Evolutionary conservation across 345 rosid genomes (phyloP).

Genomic region (Theobroma cacao): DNA sequence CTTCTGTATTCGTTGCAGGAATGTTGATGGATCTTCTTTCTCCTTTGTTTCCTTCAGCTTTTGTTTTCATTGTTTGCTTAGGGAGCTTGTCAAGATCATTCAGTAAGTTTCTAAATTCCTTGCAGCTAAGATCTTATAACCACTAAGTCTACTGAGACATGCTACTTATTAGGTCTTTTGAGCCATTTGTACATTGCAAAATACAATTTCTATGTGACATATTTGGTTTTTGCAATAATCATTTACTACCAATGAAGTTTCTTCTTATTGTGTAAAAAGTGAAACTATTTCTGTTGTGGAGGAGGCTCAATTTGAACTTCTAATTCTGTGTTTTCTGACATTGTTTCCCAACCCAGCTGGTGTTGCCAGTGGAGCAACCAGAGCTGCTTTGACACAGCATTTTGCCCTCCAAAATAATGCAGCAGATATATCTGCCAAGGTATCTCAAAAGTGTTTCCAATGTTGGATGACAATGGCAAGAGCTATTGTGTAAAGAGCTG

Average conservation of each 20-base stretch:
- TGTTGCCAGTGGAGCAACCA: conserved; percentile 98
- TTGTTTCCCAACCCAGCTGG: conserved; percentile 50
- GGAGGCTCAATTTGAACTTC: not conserved
- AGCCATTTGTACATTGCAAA: not conserved
- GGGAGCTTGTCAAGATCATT: conserved; percentile 95
- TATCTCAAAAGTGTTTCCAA: conserved; percentile 22
- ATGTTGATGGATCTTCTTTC: conserved; percentile 98
- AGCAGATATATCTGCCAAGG: conserved; percentile 95
- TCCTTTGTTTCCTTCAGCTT: conserved; percentile 88
- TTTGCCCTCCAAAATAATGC: conserved; percentile 95
- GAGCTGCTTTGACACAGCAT: conserved; percentile 98
- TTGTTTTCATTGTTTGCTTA: conserved; percentile 82
- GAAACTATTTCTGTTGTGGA: not conserved
- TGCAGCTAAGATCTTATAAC: not conserved
- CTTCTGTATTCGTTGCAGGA: conserved; percentile 52
- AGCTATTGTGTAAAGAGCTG: not conserved
- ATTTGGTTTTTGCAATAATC: not conserved
- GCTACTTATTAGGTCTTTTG: not conserved
- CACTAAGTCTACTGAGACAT: not conserved
- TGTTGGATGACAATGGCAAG: conserved; percentile 3
- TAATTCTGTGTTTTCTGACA: not conserved
- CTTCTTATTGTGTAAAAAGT: too few relatives aligned
- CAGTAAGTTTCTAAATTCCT: conserved; percentile 49
- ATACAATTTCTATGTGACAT: not conserved
- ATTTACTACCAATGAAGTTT: too few relatives aligned